Conservation (phyloP, 805 yeast genomes). For the Pichia manshurica region DNA sequence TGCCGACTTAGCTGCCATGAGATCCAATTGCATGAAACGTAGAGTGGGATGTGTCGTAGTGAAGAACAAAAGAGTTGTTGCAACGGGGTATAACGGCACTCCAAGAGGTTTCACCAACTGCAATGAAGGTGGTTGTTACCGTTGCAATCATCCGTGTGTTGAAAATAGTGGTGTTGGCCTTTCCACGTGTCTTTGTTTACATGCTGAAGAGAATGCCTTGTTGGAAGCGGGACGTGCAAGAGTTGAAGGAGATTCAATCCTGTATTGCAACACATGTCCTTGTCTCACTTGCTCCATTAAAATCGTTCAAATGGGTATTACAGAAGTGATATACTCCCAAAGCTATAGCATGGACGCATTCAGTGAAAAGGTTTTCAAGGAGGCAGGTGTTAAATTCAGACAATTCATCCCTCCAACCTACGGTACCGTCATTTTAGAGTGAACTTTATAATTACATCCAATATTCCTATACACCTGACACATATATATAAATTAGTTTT, state of each 20-base stretch:
- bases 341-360: constrained; percentile 85
- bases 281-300: constrained; percentile 94
- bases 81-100: constrained; percentile 98
- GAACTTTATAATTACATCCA: background rate
- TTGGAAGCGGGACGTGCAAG: constrained; percentile 92
- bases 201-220: constrained; percentile 96
- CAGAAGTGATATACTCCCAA: constrained; percentile 88
- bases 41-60: constrained; percentile 96
- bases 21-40: constrained; percentile 96
- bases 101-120: constrained; percentile 86
- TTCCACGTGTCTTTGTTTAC: constrained; percentile 85
- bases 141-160: constrained; percentile 69
- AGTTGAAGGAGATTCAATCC: constrained; percentile 53
- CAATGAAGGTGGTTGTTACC: constrained; percentile 89
- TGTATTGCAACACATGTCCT: constrained; percentile 96
- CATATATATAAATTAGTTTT: background rate
- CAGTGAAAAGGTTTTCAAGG: constrained; percentile 64
- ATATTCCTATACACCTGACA: background rate
- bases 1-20: constrained; percentile 85
- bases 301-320: constrained; percentile 87
- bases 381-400: constrained; percentile 69
- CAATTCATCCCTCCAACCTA: constrained; percentile 43
- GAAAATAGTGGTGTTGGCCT: constrained; percentile 53
- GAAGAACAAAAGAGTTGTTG: constrained; percentile 75
- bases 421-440: constrained; percentile 21